A percentile compares a stretch with the other conserved stretches of the same genome.
Evolutionary conservation across 192 early-diverging fungal genomes (phyloP).

Genomic region (Coemansia sp.): DNA sequence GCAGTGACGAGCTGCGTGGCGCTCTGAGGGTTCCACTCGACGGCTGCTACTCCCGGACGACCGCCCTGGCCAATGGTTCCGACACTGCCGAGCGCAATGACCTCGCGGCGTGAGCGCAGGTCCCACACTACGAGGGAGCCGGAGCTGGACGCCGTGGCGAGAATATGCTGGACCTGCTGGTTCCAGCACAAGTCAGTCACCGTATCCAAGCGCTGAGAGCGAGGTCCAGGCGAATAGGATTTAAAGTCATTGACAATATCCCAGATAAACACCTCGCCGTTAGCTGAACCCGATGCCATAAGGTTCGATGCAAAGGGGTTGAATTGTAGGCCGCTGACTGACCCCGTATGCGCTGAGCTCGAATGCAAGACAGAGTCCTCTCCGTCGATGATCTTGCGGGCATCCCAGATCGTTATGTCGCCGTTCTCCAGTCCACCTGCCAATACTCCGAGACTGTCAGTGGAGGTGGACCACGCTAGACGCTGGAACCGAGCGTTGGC

Average conservation of each 20-base stretch:
- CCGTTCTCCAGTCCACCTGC: constrained; percentile 97
- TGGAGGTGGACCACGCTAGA: constrained; percentile 69
- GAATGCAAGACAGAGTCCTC: constrained; percentile 64
- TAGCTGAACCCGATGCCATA: constrained; percentile 84
- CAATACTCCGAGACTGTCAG: constrained; percentile 65
- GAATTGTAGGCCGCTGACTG: constrained; percentile 91
- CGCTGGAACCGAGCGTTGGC: constrained; percentile 75
- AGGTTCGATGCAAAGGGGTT: constrained; percentile 86
- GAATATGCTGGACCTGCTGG: constrained; percentile 87
- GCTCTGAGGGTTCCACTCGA: constrained; percentile 94
- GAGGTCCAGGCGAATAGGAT: constrained; percentile 85
- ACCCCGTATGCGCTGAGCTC: constrained; percentile 79
- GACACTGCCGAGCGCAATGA: constrained; percentile 71
- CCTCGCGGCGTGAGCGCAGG: constrained; percentile 82
- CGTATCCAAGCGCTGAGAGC: constrained; percentile 85
- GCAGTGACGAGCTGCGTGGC: constrained; percentile 93
- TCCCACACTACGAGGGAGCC: constrained; percentile 98
- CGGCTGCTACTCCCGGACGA: constrained; percentile 63
- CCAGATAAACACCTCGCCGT: constrained; percentile 96
- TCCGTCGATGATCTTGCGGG: constrained; percentile 69
- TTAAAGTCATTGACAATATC: constrained; percentile 87
- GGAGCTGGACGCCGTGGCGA: constrained; percentile 89
- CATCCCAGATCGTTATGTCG: constrained; percentile 88
- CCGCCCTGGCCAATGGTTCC: constrained; percentile 47
- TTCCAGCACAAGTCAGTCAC: constrained; percentile 94